Percentiles rank a stretch among this genome's conserved stretches.
Evolutionary conservation across 345 rosid genomes (phyloP).

Genomic region (Bretschneidera sinensis): DNA sequence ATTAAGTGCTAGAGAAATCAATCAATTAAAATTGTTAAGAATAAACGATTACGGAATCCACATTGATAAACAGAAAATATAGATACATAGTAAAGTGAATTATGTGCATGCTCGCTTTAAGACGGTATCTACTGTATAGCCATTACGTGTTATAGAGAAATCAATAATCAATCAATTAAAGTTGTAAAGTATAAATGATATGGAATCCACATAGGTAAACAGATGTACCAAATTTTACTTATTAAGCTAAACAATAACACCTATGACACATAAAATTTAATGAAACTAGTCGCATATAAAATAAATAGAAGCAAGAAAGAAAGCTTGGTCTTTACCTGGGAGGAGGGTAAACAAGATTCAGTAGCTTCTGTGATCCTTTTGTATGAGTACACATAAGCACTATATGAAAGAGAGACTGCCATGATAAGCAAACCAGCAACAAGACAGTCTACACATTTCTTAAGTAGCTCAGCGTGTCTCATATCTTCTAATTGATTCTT

Average conservation of each 20-base stretch:
- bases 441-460: conserved; percentile 66
- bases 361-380: conserved; percentile 69
- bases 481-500: conserved; percentile 64
- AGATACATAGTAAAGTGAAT: too few relatives aligned
- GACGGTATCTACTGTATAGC: too few relatives aligned
- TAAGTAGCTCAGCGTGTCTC: conserved; percentile 61
- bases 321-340: conserved; percentile 29
- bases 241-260: neutral
- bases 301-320: conserved; percentile 10
- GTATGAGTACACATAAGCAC: conserved; percentile 59
- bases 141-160: too few relatives aligned
- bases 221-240: neutral
- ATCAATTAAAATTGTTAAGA: too few relatives aligned
- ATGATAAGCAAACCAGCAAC: conserved; percentile 65
- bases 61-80: too few relatives aligned
- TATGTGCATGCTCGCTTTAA: too few relatives aligned
- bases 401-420: conserved; percentile 49
- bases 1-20: too few relatives aligned
- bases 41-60: too few relatives aligned
- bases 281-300: neutral
- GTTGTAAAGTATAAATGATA: too few relatives aligned
- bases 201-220: neutral
- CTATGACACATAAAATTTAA: too few relatives aligned
- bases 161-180: too few relatives aligned
- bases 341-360: conserved; percentile 42